Conservation (phyloP, 2,329 filamentous ascomycete genomes). For the Diaporthe vexans region DNA sequence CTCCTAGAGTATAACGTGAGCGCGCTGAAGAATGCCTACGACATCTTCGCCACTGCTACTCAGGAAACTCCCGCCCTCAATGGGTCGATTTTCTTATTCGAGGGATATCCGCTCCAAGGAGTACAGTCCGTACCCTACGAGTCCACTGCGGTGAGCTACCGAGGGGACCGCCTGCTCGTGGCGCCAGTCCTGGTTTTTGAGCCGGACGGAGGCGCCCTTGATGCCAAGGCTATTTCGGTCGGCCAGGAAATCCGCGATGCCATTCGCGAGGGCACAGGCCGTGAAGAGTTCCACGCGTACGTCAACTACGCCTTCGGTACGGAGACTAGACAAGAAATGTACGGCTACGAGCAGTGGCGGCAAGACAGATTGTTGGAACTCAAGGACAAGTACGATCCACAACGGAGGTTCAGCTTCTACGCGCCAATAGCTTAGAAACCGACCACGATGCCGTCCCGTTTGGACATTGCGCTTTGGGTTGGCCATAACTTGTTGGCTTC, state of each 20-base stretch:
- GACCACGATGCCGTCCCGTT: not conserved
- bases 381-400: slow-evolving; percentile 65
- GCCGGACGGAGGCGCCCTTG: slow-evolving; percentile 50
- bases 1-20: slow-evolving; percentile 49
- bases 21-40: slow-evolving; percentile 52
- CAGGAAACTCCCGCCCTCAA: slow-evolving; percentile 48
- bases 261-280: slow-evolving; percentile 52
- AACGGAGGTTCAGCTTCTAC: slow-evolving; percentile 60
- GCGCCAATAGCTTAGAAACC: slow-evolving; percentile 50
- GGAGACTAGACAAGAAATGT: slow-evolving; percentile 57
- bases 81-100: slow-evolving; percentile 59
- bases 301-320: slow-evolving; percentile 67
- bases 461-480: not conserved
- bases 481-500: not conserved
- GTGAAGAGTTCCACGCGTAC: slow-evolving; percentile 55
- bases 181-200: slow-evolving; percentile 55
- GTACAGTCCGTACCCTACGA: slow-evolving; percentile 49
- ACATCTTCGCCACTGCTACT: slow-evolving; percentile 51
- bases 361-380: slow-evolving; percentile 58
- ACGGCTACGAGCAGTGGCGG: slow-evolving; percentile 65
- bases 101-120: slow-evolving; percentile 57
- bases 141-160: slow-evolving; percentile 16
- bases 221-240: slow-evolving; percentile 51
- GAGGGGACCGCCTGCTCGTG: slow-evolving; percentile 54
- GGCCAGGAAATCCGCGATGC: slow-evolving; percentile 56